These are phyloP conservation scores for Rhododendron vialii DNA, from an alignment of 148 eudicot genomes.

Conservation along the genomic window DNA sequence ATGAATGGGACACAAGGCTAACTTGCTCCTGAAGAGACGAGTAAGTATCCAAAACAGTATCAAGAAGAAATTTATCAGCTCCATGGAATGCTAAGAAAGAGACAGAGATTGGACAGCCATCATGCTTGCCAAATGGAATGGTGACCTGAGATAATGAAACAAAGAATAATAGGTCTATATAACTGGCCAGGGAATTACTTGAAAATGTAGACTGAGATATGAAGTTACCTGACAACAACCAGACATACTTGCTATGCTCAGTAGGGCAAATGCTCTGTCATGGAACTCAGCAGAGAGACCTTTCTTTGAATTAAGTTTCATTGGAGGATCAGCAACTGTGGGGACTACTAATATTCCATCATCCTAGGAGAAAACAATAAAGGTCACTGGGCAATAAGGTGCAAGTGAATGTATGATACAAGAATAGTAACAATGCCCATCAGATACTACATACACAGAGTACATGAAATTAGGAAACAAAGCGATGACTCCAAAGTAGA, in stretches of 20 bases:
- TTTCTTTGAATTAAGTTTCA: slow-evolving; percentile 46
- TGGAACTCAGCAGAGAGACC: slow-evolving; percentile 47
- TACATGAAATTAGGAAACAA: neutral
- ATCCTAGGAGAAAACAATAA: slow-evolving; percentile 37
- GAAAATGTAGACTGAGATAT: neutral
- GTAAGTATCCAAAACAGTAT: slow-evolving; percentile 75
- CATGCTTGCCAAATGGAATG: slow-evolving; percentile 66
- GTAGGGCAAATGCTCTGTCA: slow-evolving; percentile 54
- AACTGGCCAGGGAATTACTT: neutral
- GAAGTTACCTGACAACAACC: slow-evolving; percentile 85
- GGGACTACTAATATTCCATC: slow-evolving; percentile 81
- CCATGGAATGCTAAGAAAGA: slow-evolving; percentile 80
- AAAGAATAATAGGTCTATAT: neutral
- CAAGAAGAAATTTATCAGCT: slow-evolving; percentile 81
- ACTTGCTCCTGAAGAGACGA: slow-evolving; percentile 59
- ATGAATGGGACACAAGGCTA: slow-evolving; percentile 35
- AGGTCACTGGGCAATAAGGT: slow-evolving; percentile 5
- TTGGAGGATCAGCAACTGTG: slow-evolving; percentile 69
- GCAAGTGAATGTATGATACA: neutral
- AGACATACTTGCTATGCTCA: slow-evolving; percentile 81
- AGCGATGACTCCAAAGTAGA: neutral
- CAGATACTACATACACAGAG: neutral
- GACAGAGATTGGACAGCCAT: slow-evolving; percentile 59
- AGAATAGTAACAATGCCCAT: neutral
- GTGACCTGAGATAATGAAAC: slow-evolving; percentile 43